A percentile compares a stretch with the other conserved stretches of the same genome.
Evolutionary conservation across 176 grass and related monocot species (phyloP).

Genomic region (Oryza brachyantha): DNA sequence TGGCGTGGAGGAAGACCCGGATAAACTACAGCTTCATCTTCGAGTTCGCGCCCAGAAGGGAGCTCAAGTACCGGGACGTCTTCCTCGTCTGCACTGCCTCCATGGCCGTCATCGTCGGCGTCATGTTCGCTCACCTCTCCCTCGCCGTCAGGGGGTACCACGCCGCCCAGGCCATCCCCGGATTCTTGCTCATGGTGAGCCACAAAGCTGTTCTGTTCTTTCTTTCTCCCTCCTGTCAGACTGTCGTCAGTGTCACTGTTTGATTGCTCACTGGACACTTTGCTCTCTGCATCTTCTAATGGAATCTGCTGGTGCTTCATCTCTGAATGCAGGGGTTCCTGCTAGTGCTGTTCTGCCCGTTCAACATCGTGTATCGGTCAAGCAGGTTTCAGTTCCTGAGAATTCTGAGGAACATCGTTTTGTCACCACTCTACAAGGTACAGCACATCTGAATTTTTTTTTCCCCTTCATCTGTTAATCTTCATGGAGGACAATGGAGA

Average conservation of each 20-base stretch:
- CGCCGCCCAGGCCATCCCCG: constrained; percentile 60
- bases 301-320: constrained; percentile 8
- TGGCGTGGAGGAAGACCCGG: constrained; percentile 66
- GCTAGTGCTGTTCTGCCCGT: constrained; percentile 58
- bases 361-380: constrained; percentile 58
- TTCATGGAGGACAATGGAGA: not conserved
- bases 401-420: constrained; percentile 65
- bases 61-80: constrained; percentile 58
- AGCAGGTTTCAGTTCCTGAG: constrained; percentile 56
- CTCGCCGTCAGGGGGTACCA: constrained; percentile 46
- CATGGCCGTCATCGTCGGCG: constrained; percentile 56
- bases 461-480: not conserved
- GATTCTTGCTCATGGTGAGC: constrained; percentile 66
- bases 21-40: constrained; percentile 89
- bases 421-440: constrained; percentile 86
- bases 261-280: not conserved
- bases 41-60: constrained; percentile 44
- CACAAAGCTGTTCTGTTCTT: not conserved
- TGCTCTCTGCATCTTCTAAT: not conserved
- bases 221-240: not conserved
- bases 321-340: constrained; percentile 44
- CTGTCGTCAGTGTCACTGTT: not conserved
- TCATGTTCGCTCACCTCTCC: constrained; percentile 64
- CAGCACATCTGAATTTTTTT: not conserved
- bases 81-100: constrained; percentile 58